Conservation (phyloP, 371 early-diverging fungal species). For the Coemansia sp. region DNA sequence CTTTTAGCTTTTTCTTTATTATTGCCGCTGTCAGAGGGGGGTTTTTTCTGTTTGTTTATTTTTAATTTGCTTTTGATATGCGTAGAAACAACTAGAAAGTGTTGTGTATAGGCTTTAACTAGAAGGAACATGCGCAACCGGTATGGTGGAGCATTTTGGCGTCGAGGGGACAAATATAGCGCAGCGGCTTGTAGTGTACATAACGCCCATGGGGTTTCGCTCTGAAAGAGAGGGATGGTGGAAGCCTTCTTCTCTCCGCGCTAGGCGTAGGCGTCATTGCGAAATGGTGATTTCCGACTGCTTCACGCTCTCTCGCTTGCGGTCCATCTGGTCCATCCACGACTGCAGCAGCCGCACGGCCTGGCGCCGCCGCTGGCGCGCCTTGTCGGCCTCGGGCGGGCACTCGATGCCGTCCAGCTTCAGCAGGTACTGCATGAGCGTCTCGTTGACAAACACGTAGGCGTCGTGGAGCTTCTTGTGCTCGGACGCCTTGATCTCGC, state of each 20-base stretch:
- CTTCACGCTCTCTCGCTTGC: conserved; percentile 37
- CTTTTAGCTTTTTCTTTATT: background rate
- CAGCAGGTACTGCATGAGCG: conserved; percentile 45
- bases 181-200: no score
- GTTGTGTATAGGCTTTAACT: no score
- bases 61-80: no score
- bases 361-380: conserved; percentile 45
- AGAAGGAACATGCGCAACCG: no score
- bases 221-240: background rate
- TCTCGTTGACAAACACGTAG: conserved; percentile 41
- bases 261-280: conserved; percentile 7
- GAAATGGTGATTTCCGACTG: conserved; percentile 41
- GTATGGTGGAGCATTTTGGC: no score
- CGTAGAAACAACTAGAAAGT: no score
- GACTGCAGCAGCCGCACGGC: conserved; percentile 42
- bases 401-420: conserved; percentile 39
- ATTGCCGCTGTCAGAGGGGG: background rate
- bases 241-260: background rate
- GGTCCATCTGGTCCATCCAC: conserved; percentile 51
- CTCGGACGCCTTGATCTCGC: conserved; percentile 31
- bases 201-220: background rate
- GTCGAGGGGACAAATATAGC: no score
- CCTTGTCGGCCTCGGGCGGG: conserved; percentile 42
- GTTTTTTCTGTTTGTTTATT: no score
- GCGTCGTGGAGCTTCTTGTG: conserved; percentile 44